Conservation (phyloP, 2,329 filamentous ascomycete species). For the Elsinoe australis region DNA sequence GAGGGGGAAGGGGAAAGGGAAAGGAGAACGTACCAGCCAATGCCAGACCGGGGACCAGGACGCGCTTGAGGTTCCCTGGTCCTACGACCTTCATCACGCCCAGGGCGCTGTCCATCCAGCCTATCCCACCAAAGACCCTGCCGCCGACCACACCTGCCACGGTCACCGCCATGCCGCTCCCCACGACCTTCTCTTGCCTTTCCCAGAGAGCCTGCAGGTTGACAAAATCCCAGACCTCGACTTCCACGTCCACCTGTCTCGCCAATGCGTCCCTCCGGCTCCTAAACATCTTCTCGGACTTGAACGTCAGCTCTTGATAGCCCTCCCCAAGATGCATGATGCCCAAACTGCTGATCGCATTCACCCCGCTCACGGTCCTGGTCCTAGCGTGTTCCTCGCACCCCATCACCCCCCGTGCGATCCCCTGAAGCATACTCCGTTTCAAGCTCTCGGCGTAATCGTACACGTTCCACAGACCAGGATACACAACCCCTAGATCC, state of each 20-base stretch:
- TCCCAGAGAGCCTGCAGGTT: constrained; percentile 77
- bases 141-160: constrained; percentile 78
- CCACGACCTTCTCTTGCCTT: constrained; percentile 86
- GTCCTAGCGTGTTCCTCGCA: constrained; percentile 82
- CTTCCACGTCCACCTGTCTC: constrained; percentile 76
- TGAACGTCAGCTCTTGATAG: constrained; percentile 79
- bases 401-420: constrained; percentile 65
- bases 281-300: constrained; percentile 88
- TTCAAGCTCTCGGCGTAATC: constrained; percentile 91
- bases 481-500: constrained; percentile 77
- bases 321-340: constrained; percentile 81
- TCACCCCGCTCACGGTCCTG: constrained; percentile 72
- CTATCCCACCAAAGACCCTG: constrained; percentile 70
- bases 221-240: constrained; percentile 89
- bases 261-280: constrained; percentile 73
- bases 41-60: constrained; percentile 73
- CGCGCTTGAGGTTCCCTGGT: constrained; percentile 67
- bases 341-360: constrained; percentile 79
- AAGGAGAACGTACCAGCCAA: constrained; percentile 58
- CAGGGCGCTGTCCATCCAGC: constrained; percentile 83
- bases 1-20: not conserved
- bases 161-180: constrained; percentile 90
- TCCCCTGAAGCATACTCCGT: constrained; percentile 80
- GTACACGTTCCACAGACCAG: constrained; percentile 76
- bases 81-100: constrained; percentile 67